Percentiles rank a stretch among this genome's conserved stretches.
These are phyloP conservation scores for Chytriomyces confervae DNA, from an alignment of 192 early-diverging fungal species.

Conservation along the genomic window DNA sequence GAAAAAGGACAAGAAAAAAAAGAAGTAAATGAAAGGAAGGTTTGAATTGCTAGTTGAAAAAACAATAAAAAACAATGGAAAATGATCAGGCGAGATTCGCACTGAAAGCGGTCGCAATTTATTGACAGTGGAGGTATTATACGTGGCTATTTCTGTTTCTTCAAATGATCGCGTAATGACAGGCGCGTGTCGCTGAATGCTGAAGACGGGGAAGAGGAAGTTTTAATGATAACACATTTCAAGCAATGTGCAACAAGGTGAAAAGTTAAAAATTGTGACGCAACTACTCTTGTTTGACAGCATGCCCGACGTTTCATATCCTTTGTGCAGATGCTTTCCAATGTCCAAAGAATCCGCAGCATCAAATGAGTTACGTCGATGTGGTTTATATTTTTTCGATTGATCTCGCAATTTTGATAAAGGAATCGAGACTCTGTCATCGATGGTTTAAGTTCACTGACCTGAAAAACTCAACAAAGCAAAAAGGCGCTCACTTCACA, in stretches of 20 bases:
- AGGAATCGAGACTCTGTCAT: constrained; percentile 31
- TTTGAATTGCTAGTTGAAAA: not conserved
- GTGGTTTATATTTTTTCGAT: constrained; percentile 28
- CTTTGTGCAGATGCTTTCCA: constrained; percentile 31
- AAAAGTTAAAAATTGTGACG: constrained; percentile 1
- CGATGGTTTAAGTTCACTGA: not conserved
- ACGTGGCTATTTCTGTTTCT: not conserved
- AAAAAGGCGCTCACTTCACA: constrained; percentile 26
- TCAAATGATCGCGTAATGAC: constrained; percentile 4
- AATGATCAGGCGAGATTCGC: no score
- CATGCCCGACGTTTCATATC: constrained; percentile 21
- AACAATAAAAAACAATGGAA: no score
- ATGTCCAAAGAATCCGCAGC: constrained; percentile 24
- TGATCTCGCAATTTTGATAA: constrained; percentile 19
- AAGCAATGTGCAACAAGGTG: not conserved
- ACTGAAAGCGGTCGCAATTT: no score
- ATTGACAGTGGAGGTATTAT: not conserved
- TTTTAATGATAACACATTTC: not conserved
- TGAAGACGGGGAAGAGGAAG: not conserved
- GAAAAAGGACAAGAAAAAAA: constrained; percentile 44
- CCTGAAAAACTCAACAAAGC: not conserved
- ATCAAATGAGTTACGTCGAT: constrained; percentile 36
- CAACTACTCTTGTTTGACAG: constrained; percentile 25
- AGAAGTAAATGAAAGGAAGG: constrained; percentile 46
- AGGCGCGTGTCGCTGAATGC: constrained; percentile 15